Conservation (phyloP, 106 monocot species). For the Dendrobium huoshanense region DNA sequence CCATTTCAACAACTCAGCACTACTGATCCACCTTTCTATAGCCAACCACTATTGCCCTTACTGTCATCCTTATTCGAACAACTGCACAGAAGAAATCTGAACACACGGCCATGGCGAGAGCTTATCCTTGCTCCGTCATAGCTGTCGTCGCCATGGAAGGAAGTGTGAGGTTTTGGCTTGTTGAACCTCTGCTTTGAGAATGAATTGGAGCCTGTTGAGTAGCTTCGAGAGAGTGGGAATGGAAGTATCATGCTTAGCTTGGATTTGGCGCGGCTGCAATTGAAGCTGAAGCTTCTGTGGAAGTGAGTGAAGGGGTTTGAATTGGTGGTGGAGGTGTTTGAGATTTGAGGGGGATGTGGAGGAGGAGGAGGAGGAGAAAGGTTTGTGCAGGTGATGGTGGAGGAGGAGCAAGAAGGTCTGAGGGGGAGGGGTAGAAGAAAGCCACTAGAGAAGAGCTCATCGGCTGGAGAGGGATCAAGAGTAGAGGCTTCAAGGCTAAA, state of each 20-base stretch:
- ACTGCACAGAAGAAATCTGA: not conserved
- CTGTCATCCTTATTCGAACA: no score
- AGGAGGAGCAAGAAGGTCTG: not conserved
- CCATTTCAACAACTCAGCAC: not conserved
- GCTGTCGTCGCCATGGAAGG: not conserved
- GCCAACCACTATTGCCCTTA: no score
- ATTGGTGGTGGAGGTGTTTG: not conserved
- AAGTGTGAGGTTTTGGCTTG: not conserved
- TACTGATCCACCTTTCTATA: not conserved
- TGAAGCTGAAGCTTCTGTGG: not conserved
- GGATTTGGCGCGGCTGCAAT: not conserved
- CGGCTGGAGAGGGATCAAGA: constrained; percentile 1
- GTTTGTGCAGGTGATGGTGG: no score
- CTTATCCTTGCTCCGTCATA: not conserved
- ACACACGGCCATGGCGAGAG: not conserved
- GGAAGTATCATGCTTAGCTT: not conserved
- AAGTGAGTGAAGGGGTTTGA: not conserved
- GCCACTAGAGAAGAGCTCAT: not conserved
- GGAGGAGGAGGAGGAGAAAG: not conserved
- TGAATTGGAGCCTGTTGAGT: not conserved
- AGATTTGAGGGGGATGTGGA: not conserved
- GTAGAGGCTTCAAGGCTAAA: not conserved
- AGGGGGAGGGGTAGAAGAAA: not conserved
- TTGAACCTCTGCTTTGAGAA: not conserved
- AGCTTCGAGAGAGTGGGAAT: not conserved